Percentiles rank a stretch among this genome's conserved stretches.
Conservation (phyloP, 176 grass and related monocot species). For the Phyllostachys edulis region DNA sequence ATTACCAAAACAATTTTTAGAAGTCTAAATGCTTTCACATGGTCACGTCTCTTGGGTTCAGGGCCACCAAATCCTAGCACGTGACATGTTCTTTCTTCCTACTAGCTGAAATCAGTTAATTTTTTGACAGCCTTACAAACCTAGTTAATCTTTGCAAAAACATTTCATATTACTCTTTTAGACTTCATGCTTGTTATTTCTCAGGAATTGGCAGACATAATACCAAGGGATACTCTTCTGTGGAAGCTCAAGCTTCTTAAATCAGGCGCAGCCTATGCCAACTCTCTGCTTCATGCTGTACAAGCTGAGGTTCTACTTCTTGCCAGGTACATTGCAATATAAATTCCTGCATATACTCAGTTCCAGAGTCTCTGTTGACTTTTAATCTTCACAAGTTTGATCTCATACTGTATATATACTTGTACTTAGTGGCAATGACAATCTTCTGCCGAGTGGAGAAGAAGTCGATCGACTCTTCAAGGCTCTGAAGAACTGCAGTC, state of each 20-base stretch:
- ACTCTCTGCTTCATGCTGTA: conserved; percentile 87
- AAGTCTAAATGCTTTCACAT: too few relatives aligned
- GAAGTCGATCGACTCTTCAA: conserved; percentile 83
- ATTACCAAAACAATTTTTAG: too few relatives aligned
- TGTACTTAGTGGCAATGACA: conserved; percentile 76
- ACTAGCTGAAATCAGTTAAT: too few relatives aligned
- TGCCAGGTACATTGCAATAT: conserved; percentile 59
- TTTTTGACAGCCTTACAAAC: too few relatives aligned
- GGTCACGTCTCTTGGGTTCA: too few relatives aligned
- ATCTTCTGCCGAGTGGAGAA: conserved; percentile 84
- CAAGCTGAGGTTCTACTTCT: conserved; percentile 86
- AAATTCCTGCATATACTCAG: too few relatives aligned
- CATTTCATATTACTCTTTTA: not conserved
- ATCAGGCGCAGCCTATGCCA: conserved; percentile 75
- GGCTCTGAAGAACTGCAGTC: conserved; percentile 81
- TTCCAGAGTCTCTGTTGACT: not conserved
- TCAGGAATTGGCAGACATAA: conserved; percentile 82
- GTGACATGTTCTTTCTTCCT: too few relatives aligned
- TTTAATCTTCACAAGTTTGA: not conserved
- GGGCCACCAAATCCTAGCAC: too few relatives aligned
- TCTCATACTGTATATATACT: conserved; percentile 20
- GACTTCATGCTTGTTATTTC: conserved; percentile 10
- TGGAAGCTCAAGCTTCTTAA: conserved; percentile 96
- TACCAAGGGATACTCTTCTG: conserved; percentile 86
- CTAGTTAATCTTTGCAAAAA: too few relatives aligned